Conservation (phyloP, 2,329 filamentous ascomycete species). For the Ophiobolus disseminans region DNA sequence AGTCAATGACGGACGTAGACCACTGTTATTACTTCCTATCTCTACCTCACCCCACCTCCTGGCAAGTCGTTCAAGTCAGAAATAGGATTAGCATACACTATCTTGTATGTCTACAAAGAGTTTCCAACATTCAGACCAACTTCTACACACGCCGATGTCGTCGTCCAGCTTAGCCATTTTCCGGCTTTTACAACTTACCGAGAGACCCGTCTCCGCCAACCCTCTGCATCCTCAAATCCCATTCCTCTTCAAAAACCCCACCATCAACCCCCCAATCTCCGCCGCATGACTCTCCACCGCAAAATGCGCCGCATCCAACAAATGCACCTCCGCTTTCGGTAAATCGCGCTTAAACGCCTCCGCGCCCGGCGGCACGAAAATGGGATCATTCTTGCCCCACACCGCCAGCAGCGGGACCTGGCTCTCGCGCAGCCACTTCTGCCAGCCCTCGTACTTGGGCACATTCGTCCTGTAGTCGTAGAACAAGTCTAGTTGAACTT, state of each 20-base stretch:
- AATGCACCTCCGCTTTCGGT: conserved; percentile 55
- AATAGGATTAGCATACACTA: too few species aligned
- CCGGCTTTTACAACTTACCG: too few species aligned
- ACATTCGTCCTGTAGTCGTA: conserved; percentile 65
- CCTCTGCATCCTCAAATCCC: conserved; percentile 12
- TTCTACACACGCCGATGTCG: too few species aligned
- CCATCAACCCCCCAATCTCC: conserved; percentile 46
- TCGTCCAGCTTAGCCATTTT: too few species aligned
- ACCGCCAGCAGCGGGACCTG: conserved; percentile 63
- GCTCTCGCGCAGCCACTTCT: conserved; percentile 60
- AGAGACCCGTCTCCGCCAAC: too few species aligned
- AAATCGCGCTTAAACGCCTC: conserved; percentile 63
- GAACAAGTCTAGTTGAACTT: conserved; percentile 64
- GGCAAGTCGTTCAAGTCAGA: too few species aligned
- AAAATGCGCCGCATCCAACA: conserved; percentile 66
- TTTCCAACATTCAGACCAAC: too few species aligned
- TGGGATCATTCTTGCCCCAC: conserved; percentile 65
- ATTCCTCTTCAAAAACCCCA: conserved; percentile 45
- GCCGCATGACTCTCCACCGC: conserved; percentile 51
- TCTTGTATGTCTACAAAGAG: too few species aligned
- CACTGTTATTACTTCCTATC: too few species aligned
- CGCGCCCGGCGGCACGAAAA: conserved; percentile 60
- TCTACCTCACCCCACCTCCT: too few species aligned
- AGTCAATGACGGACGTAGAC: too few species aligned
- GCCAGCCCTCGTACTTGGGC: conserved; percentile 61